These are phyloP conservation scores for Bruguiera gymnorhiza DNA, from an alignment of 345 rosid genomes.

Conservation along the genomic window DNA sequence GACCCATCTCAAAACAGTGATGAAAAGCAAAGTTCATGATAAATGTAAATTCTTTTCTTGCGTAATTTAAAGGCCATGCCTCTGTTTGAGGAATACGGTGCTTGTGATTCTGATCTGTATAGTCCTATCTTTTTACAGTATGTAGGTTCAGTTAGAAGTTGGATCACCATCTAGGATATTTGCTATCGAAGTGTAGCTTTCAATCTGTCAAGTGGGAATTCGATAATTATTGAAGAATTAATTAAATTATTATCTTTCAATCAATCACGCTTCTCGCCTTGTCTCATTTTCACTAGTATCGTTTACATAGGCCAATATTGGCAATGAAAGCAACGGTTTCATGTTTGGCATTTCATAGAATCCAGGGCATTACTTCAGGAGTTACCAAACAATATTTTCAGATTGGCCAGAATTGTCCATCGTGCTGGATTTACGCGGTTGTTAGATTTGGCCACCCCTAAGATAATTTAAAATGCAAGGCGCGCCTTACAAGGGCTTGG, in stretches of 20 bases:
- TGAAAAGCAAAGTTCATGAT: constrained; percentile 34
- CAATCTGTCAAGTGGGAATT: not conserved
- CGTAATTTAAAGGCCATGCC: constrained; percentile 5
- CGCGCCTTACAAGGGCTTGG: no score
- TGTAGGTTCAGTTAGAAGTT: constrained; percentile 19
- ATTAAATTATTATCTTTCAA: not conserved
- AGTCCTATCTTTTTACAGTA: constrained; percentile 16
- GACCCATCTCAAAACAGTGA: constrained; percentile 40
- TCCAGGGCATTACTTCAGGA: no score
- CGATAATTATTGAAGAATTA: not conserved
- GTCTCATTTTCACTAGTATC: no score
- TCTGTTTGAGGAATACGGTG: constrained; percentile 11
- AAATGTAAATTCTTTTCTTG: constrained; percentile 39
- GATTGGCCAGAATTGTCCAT: no score
- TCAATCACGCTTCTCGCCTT: no score
- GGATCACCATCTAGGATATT: constrained; percentile 14
- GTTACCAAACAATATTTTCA: no score
- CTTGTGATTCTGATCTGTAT: constrained; percentile 30
- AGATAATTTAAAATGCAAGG: no score
- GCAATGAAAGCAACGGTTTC: no score
- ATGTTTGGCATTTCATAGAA: no score
- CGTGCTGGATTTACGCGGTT: no score
- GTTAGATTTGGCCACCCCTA: no score
- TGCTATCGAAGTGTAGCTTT: not conserved
- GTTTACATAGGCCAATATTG: no score